phyloP scores from a whole-genome alignment of 108 stramenopile genomes.

The Stephanodiscus triporus region DNA sequence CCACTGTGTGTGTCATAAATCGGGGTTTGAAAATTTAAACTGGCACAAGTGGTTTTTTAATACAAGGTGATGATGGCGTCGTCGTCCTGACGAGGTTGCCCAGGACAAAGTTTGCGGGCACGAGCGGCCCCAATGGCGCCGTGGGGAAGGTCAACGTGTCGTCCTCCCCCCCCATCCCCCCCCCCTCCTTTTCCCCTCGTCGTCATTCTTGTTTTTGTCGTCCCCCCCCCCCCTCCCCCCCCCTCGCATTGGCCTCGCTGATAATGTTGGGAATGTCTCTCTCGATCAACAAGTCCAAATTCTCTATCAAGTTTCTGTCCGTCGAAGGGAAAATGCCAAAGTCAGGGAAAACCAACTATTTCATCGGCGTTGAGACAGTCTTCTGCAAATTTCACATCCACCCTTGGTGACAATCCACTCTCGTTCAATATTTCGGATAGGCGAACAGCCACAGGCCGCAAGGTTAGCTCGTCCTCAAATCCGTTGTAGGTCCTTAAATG shows the following conservation, averaged over 20 bases:
- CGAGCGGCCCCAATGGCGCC: too few species aligned
- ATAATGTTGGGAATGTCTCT: conserved; percentile 52
- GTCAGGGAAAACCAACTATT: conserved; percentile 44
- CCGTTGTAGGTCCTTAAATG: conserved; percentile 51
- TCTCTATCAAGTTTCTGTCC: conserved; percentile 29
- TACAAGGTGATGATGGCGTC: too few species aligned
- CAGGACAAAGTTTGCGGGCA: too few species aligned
- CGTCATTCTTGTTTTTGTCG: too few species aligned
- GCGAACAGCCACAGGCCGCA: conserved; percentile 81
- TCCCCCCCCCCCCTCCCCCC: too few species aligned
- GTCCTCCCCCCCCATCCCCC: too few species aligned
- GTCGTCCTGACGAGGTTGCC: too few species aligned
- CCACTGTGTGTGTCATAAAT: too few species aligned
- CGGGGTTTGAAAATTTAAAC: too few species aligned
- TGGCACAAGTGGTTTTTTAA: too few species aligned
- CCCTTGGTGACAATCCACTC: conserved; percentile 6
- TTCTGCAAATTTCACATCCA: conserved; percentile 68
- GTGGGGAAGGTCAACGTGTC: too few species aligned
- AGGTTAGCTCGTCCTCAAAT: conserved; percentile 66
- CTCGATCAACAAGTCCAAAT: conserved; percentile 36
- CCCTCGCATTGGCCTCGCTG: conserved; percentile 38
- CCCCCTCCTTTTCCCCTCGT: too few species aligned
- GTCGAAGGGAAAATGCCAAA: conserved; percentile 50
- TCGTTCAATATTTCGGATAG: conserved; percentile 78
- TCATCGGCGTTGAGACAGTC: conserved; percentile 71